Evolutionary conservation across 2,329 filamentous ascomycete species (phyloP).

Genomic region (Keithomyces neogunnii): DNA sequence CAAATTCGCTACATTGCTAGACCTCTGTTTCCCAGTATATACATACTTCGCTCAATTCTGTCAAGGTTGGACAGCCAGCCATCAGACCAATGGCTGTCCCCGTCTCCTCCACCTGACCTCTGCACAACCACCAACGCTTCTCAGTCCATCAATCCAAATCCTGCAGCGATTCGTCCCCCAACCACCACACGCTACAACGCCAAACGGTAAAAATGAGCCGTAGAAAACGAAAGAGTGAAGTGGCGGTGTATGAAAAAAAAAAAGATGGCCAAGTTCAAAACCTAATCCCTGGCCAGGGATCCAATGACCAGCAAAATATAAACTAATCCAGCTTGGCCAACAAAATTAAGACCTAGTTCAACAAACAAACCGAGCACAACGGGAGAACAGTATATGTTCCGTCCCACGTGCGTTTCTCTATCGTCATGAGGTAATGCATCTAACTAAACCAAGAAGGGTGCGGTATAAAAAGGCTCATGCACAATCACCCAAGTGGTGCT

Average conservation of each 20-base stretch:
- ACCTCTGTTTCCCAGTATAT: too few relatives aligned
- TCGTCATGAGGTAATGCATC: background rate
- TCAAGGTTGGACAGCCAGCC: background rate
- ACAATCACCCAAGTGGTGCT: background rate
- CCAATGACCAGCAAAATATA: background rate
- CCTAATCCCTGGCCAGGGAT: background rate
- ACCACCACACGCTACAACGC: slow-evolving; percentile 5
- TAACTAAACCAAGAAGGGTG: background rate
- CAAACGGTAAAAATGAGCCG: background rate
- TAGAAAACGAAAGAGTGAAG: background rate
- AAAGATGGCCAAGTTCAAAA: background rate
- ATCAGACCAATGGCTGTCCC: background rate
- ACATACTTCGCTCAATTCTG: background rate
- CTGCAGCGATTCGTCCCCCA: background rate
- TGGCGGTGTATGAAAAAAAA: background rate
- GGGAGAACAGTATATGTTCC: background rate
- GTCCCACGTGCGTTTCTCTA: background rate
- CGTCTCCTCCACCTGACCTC: background rate
- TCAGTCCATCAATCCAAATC: background rate
- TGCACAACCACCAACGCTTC: background rate
- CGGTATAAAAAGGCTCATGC: background rate
- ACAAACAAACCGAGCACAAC: background rate
- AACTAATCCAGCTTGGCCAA: background rate
- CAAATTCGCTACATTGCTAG: too few relatives aligned
- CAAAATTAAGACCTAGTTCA: background rate